These are phyloP conservation scores for Quercus parvula DNA, from an alignment of 306 rosid genomes.

Conservation along the genomic window DNA sequence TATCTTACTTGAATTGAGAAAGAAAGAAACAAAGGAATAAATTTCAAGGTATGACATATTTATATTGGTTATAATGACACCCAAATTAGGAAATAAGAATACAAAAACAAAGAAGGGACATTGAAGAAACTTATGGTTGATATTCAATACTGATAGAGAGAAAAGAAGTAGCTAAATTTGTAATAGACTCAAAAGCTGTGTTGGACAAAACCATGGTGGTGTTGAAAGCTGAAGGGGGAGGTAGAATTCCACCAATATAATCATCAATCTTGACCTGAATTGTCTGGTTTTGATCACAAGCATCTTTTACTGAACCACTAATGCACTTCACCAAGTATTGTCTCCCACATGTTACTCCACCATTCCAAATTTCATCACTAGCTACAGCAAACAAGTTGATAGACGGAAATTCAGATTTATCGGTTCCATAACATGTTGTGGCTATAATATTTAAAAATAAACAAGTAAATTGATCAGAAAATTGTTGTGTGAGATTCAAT, in stretches of 20 bases:
- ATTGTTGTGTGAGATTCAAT: neutral
- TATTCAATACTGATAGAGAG: conserved; percentile 53
- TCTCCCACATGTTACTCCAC: conserved; percentile 84
- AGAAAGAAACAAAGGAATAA: too few relatives aligned
- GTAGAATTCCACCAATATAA: neutral
- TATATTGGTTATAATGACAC: too few relatives aligned
- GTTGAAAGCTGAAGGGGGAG: conserved; percentile 16
- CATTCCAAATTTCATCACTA: conserved; percentile 81
- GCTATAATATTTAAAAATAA: conserved; percentile 26
- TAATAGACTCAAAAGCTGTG: conserved; percentile 49
- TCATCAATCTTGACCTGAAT: conserved; percentile 66
- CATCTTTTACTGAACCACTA: conserved; percentile 49
- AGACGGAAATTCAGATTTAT: conserved; percentile 52
- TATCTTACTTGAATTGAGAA: too few relatives aligned
- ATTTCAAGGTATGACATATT: too few relatives aligned
- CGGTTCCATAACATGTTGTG: conserved; percentile 56
- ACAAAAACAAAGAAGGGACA: neutral
- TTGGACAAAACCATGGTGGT: conserved; percentile 58
- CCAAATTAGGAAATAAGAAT: too few relatives aligned
- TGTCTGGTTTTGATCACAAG: conserved; percentile 46
- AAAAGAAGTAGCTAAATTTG: conserved; percentile 36
- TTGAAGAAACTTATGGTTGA: conserved; percentile 42
- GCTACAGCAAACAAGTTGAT: conserved; percentile 72
- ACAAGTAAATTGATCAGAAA: neutral
- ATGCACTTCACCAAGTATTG: conserved; percentile 71